Evolutionary conservation across 2,329 filamentous ascomycete genomes (phyloP).

Genomic region (Trichoderma pleuroti): DNA sequence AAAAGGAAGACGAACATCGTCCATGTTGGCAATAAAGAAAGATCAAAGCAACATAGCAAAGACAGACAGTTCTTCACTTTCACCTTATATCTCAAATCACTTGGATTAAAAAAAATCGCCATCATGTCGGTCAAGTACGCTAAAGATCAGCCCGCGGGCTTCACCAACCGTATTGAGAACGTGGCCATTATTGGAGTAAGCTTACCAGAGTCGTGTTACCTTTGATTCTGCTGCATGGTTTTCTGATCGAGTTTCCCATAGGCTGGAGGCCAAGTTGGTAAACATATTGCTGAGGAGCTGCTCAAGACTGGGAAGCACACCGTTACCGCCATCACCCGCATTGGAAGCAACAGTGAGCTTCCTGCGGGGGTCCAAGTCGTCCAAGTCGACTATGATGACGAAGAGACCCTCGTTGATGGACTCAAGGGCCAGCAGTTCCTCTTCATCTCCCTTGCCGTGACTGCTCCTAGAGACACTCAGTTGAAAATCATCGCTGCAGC

Average conservation of each 20-base stretch:
- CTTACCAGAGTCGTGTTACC: constrained; percentile 7
- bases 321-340: constrained; percentile 51
- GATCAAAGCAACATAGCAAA: neutral
- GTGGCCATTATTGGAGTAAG: constrained; percentile 49
- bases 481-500: constrained; percentile 47
- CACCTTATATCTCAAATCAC: neutral
- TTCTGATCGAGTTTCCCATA: neutral
- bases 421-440: constrained; percentile 53
- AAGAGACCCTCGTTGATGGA: constrained; percentile 42
- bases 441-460: constrained; percentile 46
- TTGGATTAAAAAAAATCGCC: neutral
- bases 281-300: constrained; percentile 40
- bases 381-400: constrained; percentile 43
- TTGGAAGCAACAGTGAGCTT: constrained; percentile 38
- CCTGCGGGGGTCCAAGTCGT: constrained; percentile 42
- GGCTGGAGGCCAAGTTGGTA: constrained; percentile 38
- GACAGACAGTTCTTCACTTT: neutral
- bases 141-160: constrained; percentile 36
- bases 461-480: constrained; percentile 41
- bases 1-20: neutral
- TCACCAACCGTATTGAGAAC: constrained; percentile 41
- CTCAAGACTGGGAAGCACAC: constrained; percentile 48
- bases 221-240: neutral
- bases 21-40: neutral
- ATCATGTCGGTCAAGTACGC: constrained; percentile 30